Evolutionary conservation across 768 basidiomycete species (phyloP).

Genomic region (Fibroporia radiculosa): DNA sequence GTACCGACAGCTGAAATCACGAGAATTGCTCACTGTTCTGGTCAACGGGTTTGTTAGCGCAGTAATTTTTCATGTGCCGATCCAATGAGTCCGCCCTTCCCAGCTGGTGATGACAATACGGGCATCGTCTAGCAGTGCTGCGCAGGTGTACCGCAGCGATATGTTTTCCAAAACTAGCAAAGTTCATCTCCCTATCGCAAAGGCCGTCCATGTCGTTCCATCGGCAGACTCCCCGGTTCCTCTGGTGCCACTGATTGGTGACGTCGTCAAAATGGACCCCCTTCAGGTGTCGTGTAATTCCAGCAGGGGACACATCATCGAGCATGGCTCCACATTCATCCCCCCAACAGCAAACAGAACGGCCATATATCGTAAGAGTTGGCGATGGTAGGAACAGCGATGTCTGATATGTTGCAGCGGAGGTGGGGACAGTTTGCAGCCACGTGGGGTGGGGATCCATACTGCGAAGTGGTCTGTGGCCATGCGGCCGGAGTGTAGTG

Average conservation of each 20-base stretch:
- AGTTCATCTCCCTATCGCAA: slow-evolving; percentile 10
- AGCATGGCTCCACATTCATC: not conserved
- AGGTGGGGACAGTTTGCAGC: not conserved
- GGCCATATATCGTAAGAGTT: not conserved
- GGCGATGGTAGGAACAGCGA: too few relatives aligned
- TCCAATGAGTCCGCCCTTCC: slow-evolving; percentile 13
- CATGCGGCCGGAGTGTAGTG: not conserved
- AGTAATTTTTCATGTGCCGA: slow-evolving; percentile 16
- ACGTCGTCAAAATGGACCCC: slow-evolving; percentile 7
- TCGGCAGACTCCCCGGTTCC: not conserved
- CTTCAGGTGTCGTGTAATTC: slow-evolving; percentile 13
- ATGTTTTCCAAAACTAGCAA: slow-evolving; percentile 14
- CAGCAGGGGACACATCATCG: slow-evolving; percentile 11
- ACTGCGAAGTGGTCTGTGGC: not conserved
- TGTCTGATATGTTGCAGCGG: not conserved
- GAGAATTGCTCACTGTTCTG: too few relatives aligned
- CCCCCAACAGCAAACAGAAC: not conserved
- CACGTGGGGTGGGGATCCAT: not conserved
- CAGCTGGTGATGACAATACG: slow-evolving; percentile 12
- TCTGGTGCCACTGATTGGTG: slow-evolving; percentile 1
- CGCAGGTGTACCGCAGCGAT: slow-evolving; percentile 15
- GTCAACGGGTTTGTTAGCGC: slow-evolving; percentile 1
- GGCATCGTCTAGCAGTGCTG: slow-evolving; percentile 12
- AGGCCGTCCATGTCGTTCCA: not conserved
- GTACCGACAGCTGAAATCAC: not conserved